Evolutionary conservation across 352 stramenopile genomes (phyloP), one percentile per base, ranked within the genome.

Genomic region (Pythium sukuiense): DNA sequence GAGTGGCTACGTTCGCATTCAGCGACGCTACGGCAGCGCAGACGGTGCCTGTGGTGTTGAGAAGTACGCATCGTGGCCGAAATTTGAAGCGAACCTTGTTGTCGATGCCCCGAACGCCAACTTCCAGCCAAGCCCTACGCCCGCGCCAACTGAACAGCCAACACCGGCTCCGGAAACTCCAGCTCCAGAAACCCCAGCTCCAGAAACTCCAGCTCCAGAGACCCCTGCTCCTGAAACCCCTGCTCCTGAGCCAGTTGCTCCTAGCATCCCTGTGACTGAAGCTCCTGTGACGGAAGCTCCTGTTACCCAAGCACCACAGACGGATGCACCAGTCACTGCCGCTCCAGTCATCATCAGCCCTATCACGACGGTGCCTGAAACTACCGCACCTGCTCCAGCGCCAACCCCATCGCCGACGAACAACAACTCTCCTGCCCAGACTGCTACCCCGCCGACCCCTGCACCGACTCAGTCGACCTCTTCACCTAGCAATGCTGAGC

Each of bases 1-100:
- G 59, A 46, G 76, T 12, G 85, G 83, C 20, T 93, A 89, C 69
- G 76, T 88, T 24, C 80, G 81, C 58, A 80, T 89, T 61, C 66
- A 86, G 63, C 80, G 82, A 14, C 76, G 79, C 35, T 88, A 79
- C 66, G 61, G 55, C 0, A 71, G 80, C 52, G 63, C 59, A 12
- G 80, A 87, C 65, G 82, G 82, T 33, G 79, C 81, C 35, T 90
- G 82, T 30, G 79, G 80, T 30, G 73, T 90, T 27, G 82, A 87
- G 58, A 56, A 80, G 18, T 87, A 85, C 59, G 71, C 71, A 5
- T 80, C 76, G 46, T 90, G 74, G 70, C 80, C 82, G 9, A 83
- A 67, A 8, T 85, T 86, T 61, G 74, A 80, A 50, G 27, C 50
- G 2, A 70, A 69, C 32, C 55, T 79, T 37, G 59, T 63, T 1